Base-by-base conservation (phyloP, 78 protist genomes). In the Dictyostelium citrinum region DNA sequence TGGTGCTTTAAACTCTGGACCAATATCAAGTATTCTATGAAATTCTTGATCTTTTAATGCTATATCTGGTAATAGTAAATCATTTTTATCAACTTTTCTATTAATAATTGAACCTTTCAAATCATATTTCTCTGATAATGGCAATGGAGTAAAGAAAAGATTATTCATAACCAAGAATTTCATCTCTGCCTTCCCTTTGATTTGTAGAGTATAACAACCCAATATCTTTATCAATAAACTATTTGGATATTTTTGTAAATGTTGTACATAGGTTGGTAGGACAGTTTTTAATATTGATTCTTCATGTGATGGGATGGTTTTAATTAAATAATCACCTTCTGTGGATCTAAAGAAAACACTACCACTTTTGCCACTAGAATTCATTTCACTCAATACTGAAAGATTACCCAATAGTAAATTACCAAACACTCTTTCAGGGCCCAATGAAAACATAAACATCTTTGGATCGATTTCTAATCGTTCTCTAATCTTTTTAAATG, bases 341-440 rank as follows among this genome's bases (percentile, higher is more conserved):
- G 35, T 83, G 0, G 95, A 84, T 24, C 84, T 35, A 41, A 91
- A 91, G 67, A 91, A 91, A 45, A 82, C 72, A 37, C 78, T 49
- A 3, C 95, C 95, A 81, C 91, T 82, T 17, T 80, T 82, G 27
- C 95, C 95, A 72, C 92, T 91, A 1, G 91, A 71, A 3, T 82
- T 71, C 29, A 91, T 82, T 29, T 83, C 90, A 31, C 95, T 82
- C 2, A 91, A 22, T 4, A 46, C 78, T 1, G 92, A 83, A 3
- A 91, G 74, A 55, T 83, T 82, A 14, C 95, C 95, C 1, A 91
- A 20, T 16, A 91, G n/a, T 7, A 91, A 83, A 76, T 91, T 91
- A 71, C 95, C 95, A 80, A 91, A 84, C n/a, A 91, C 76, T 67
- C 84, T 91, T 71, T 91, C 95, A 14, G 95, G 95, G 29, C 95